These are phyloP conservation scores for Beauveria brongniartii DNA, from an alignment of 2,329 filamentous ascomycete species.

Conservation along the genomic window DNA sequence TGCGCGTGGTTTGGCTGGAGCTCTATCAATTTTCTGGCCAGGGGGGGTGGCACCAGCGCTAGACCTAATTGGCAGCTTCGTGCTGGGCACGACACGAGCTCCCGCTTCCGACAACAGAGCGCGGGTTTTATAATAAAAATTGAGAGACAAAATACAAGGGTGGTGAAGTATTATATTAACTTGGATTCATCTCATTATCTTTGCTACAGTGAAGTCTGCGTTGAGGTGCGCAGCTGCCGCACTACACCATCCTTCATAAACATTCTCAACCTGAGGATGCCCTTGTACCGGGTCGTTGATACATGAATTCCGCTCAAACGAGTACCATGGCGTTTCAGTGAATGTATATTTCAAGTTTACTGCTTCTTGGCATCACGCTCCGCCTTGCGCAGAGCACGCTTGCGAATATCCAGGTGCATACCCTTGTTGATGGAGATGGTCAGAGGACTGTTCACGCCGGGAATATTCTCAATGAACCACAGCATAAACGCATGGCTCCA, in stretches of 20 bases:
- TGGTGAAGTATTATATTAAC: neutral
- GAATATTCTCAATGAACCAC: conserved; percentile 61
- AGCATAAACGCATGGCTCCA: conserved; percentile 89
- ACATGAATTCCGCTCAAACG: neutral
- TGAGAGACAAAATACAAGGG: neutral
- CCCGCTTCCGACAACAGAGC: neutral
- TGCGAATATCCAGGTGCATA: conserved; percentile 80
- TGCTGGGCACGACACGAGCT: neutral
- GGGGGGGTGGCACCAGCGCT: conserved; percentile 1
- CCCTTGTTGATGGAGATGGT: conserved; percentile 44
- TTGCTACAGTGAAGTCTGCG: no score
- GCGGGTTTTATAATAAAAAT: no score
- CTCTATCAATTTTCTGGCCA: conserved; percentile 10
- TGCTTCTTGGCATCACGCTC: conserved; percentile 72
- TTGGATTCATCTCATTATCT: neutral
- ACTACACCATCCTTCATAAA: neutral
- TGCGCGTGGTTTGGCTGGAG: conserved; percentile 7
- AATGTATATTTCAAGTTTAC: conserved; percentile 14
- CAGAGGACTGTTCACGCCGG: conserved; percentile 40
- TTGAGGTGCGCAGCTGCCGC: neutral
- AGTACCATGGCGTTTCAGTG: neutral
- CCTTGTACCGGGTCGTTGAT: neutral
- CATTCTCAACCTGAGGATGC: neutral
- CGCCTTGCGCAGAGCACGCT: conserved; percentile 73
- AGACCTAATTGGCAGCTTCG: conserved; percentile 5